Percentiles rank a stretch among this genome's conserved stretches.
phyloP scores from a whole-genome alignment of 2,329 filamentous ascomycete species.

The Rachicladosporium sp. region DNA sequence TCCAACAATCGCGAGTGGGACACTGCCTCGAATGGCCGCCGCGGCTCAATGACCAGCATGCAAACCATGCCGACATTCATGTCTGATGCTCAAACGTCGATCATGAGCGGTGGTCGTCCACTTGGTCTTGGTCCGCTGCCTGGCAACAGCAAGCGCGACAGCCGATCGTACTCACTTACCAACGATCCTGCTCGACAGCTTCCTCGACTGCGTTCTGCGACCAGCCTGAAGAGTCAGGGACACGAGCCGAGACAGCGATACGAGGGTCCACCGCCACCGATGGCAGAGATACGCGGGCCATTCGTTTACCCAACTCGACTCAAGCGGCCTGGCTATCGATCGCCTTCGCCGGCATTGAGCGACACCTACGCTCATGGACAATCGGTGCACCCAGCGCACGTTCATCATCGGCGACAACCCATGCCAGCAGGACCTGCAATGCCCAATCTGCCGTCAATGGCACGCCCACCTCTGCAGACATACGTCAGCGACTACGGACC shows the following conservation, averaged over 20 bases:
- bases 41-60: conserved; percentile 30
- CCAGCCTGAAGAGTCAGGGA: conserved; percentile 32
- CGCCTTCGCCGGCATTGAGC: conserved; percentile 33
- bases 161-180: conserved; percentile 33
- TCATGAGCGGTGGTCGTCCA: conserved; percentile 5
- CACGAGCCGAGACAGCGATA: conserved; percentile 17
- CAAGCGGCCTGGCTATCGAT: conserved; percentile 29
- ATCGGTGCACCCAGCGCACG: neutral
- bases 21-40: conserved; percentile 27
- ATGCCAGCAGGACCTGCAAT: conserved; percentile 4
- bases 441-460: conserved; percentile 6
- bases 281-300: conserved; percentile 25
- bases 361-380: conserved; percentile 21
- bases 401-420: neutral
- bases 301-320: conserved; percentile 32
- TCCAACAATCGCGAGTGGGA: conserved; percentile 26
- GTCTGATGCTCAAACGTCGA: conserved; percentile 19
- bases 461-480: conserved; percentile 14
- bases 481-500: conserved; percentile 20
- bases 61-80: conserved; percentile 30
- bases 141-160: conserved; percentile 14
- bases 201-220: conserved; percentile 31
- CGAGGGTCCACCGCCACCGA: conserved; percentile 18
- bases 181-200: conserved; percentile 23
- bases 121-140: conserved; percentile 4